Percentiles rank a stretch among this genome's conserved stretches.
These are phyloP conservation scores for Beauveria sp. DNA, from an alignment of 2,329 filamentous ascomycete species.

Conservation along the genomic window DNA sequence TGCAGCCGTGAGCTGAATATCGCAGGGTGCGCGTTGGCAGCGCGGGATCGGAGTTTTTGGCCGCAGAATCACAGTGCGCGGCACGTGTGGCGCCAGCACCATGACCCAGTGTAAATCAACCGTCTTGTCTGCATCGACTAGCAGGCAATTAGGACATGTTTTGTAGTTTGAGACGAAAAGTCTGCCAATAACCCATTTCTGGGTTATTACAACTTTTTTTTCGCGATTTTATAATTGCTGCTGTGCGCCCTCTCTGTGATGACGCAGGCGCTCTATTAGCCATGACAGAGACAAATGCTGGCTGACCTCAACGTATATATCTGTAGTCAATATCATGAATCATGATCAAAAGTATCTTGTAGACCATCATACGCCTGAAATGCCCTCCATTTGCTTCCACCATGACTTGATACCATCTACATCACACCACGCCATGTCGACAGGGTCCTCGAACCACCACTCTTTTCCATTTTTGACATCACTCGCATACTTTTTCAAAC, in stretches of 20 bases:
- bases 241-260: neutral
- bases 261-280: neutral
- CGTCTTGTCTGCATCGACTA: neutral
- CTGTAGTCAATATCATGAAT: neutral
- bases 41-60: conserved; percentile 1
- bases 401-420: conserved; percentile 36
- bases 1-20: neutral
- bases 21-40: neutral
- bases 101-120: conserved; percentile 5
- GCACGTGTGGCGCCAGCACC: neutral
- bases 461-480: conserved; percentile 23
- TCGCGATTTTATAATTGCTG: neutral
- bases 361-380: neutral
- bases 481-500: conserved; percentile 37
- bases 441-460: conserved; percentile 48
- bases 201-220: neutral
- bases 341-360: neutral
- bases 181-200: neutral
- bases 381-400: conserved; percentile 30
- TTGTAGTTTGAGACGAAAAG: neutral
- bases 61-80: neutral
- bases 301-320: too few relatives aligned
- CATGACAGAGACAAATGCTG: neutral
- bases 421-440: conserved; percentile 41
- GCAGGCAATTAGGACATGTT: neutral